Evolutionary conservation across 2,329 filamentous ascomycete genomes (phyloP), one percentile per base, ranked within the genome.

Genomic region (Colletotrichum plurivorum): DNA sequence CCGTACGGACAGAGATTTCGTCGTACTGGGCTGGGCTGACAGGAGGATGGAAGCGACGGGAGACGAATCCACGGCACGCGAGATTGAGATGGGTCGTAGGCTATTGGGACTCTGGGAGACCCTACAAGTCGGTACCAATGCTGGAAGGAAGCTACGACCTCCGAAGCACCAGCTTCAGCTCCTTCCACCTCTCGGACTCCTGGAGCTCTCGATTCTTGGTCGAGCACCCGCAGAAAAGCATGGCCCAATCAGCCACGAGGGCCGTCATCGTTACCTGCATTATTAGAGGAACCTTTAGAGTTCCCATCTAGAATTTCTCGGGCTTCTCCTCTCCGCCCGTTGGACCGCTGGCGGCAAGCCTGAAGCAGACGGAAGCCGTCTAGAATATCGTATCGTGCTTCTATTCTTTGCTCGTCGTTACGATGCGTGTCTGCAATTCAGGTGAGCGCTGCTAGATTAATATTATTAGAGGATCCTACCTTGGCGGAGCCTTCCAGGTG

Each of bases 211-310:
- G 45, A 48, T 56, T 43, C 20, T 22, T 10, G 36, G 62, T 52
- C 36, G 22, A 57, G 39, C 55, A 48, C 36, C n/a, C 9, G 20
- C 22, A 25, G 39, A 18, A 10, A 36, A 36, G 31, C 20, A 25
- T 39, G 55, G 48, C 45, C 55, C 63, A 65, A 65, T 65, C 48
- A 60, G 18, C 54, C 62, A 15, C 54, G 55, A 36, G 46, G 55
- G 20, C 55, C 39, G 48, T 54, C 55, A 60, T 65, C 55, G 43
- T 49, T 53, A 39, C 39, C 31, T 36, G 18, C 18, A 60, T 49
- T 48, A 18, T 22, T 31, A 8, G 36, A 36, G 31, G 31, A 10
- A 4, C 31, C 7, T 10, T 25, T 4, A 25, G 22, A 4, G 22
- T 25, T 25, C 2, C 31, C 46, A 31, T 60, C 46, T 16, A 20